Conservation (phyloP, 2,329 filamentous ascomycete genomes). For the Fusarium stilboides region DNA sequence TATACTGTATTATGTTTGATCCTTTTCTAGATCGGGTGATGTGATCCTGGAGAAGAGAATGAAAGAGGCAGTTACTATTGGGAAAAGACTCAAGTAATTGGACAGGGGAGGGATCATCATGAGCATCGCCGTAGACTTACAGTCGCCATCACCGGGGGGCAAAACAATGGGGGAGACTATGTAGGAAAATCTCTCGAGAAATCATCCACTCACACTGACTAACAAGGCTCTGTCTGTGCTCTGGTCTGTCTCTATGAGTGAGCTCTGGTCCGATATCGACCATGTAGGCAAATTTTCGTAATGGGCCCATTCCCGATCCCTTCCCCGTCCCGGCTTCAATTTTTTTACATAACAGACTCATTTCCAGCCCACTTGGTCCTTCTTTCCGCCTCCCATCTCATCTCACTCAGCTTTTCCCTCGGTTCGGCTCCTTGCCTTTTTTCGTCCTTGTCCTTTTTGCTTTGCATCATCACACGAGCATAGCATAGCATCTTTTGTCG, state of each 20-base stretch:
- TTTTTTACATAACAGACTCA: conserved; percentile 49
- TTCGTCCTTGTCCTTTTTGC: neutral
- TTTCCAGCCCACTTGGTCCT: conserved; percentile 47
- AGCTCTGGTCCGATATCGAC: conserved; percentile 22
- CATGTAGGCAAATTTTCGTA: conserved; percentile 44
- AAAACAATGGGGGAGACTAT: conserved; percentile 7
- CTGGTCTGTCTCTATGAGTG: neutral
- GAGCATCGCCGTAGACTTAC: conserved; percentile 9
- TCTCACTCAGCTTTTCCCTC: conserved; percentile 4
- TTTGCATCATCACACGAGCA: conserved; percentile 17
- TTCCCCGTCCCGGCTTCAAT: conserved; percentile 37
- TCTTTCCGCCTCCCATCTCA: conserved; percentile 22
- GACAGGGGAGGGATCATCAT: conserved; percentile 7
- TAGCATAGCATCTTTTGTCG: conserved; percentile 9
- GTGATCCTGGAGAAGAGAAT: neutral
- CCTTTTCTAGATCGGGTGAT: neutral
- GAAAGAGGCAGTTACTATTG: conserved; percentile 11
- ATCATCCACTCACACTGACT: conserved; percentile 21
- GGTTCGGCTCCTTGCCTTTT: neutral
- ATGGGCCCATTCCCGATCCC: conserved; percentile 49
- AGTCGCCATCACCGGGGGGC: conserved; percentile 35
- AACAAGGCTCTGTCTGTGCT: conserved; percentile 12
- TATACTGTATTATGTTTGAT: neutral
- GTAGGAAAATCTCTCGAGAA: conserved; percentile 11
- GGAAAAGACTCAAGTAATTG: neutral